These are phyloP conservation scores for Pythium dissimile DNA, from an alignment of 352 stramenopile species.

Conservation along the genomic window DNA sequence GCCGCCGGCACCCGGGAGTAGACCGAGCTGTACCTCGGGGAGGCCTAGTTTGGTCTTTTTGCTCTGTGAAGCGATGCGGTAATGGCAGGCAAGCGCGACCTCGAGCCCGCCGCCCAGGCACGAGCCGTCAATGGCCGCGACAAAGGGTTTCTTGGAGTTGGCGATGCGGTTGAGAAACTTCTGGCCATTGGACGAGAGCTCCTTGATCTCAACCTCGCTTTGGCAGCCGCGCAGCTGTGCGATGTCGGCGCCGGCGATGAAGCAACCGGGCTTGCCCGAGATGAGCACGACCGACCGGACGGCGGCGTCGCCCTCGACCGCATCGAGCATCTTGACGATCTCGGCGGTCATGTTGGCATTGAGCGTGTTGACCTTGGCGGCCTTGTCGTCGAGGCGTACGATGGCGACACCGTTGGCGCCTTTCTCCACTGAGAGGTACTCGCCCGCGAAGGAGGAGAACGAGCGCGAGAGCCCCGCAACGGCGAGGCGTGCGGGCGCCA, in stretches of 20 bases:
- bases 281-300: constrained; percentile 98
- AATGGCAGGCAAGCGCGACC: constrained; percentile 97
- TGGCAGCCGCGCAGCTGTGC: constrained; percentile 89
- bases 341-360: constrained; percentile 89
- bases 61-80: constrained; percentile 93
- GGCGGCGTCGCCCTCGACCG: constrained; percentile 83
- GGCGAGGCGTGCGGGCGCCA: constrained; percentile 8
- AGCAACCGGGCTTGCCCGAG: constrained; percentile 96
- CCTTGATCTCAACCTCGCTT: constrained; percentile 90
- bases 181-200: constrained; percentile 91
- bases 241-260: constrained; percentile 98
- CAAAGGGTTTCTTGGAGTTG: constrained; percentile 92
- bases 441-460: constrained; percentile 35
- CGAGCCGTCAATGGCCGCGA: constrained; percentile 96
- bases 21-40: constrained; percentile 96
- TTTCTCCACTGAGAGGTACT: constrained; percentile 89
- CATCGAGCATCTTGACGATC: constrained; percentile 83
- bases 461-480: constrained; percentile 15
- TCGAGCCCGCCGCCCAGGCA: constrained; percentile 97
- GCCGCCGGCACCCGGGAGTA: constrained; percentile 97
- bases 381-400: constrained; percentile 90
- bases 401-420: constrained; percentile 87
- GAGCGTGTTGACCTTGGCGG: constrained; percentile 92
- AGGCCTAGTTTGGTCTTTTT: constrained; percentile 96
- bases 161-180: constrained; percentile 91